A percentile compares a stretch with the other conserved stretches of the same genome.
Conservation (phyloP, 805 yeast genomes). For the Ogataea neopini region DNA sequence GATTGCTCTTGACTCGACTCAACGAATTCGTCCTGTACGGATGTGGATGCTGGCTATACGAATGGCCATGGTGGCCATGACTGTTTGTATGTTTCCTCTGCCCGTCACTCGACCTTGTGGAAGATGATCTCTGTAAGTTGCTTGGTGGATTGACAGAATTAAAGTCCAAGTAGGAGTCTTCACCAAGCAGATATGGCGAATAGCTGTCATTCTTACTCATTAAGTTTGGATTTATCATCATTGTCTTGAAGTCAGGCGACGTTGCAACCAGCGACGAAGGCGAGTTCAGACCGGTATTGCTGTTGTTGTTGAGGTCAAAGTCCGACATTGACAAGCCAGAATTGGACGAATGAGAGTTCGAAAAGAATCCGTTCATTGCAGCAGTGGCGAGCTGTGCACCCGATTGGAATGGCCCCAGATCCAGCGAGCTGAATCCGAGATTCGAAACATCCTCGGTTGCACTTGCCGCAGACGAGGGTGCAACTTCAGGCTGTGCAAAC, state of each 20-base stretch:
- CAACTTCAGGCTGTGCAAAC: not conserved
- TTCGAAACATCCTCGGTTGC: slow-evolving; percentile 1
- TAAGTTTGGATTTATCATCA: slow-evolving; percentile 8
- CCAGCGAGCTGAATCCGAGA: slow-evolving; percentile 9
- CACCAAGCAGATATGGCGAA: slow-evolving; percentile 15
- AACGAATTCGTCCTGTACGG: slow-evolving; percentile 24
- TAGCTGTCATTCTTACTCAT: slow-evolving; percentile 7
- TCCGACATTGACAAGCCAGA: slow-evolving; percentile 31
- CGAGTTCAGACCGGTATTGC: slow-evolving; percentile 12
- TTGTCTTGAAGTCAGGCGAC: slow-evolving; percentile 18
- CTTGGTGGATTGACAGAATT: slow-evolving; percentile 20
- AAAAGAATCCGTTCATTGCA: slow-evolving; percentile 29
- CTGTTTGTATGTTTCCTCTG: slow-evolving; percentile 11
- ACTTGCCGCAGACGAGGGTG: not conserved
- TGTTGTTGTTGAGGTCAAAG: slow-evolving; percentile 24
- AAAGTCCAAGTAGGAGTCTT: slow-evolving; percentile 18
- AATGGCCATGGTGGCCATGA: slow-evolving; percentile 16
- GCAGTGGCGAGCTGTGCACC: slow-evolving; percentile 35
- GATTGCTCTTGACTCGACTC: slow-evolving; percentile 15
- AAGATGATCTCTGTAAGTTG: slow-evolving; percentile 20
- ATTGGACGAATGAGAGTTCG: slow-evolving; percentile 7
- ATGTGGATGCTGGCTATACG: slow-evolving; percentile 27
- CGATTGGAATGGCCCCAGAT: slow-evolving; percentile 33
- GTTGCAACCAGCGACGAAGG: slow-evolving; percentile 21
- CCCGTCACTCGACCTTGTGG: slow-evolving; percentile 17